Percentiles rank a stretch among this genome's conserved stretches.
phyloP scores from a whole-genome alignment of 495 filamentous ascomycete genomes.

The Cercophora samala region DNA sequence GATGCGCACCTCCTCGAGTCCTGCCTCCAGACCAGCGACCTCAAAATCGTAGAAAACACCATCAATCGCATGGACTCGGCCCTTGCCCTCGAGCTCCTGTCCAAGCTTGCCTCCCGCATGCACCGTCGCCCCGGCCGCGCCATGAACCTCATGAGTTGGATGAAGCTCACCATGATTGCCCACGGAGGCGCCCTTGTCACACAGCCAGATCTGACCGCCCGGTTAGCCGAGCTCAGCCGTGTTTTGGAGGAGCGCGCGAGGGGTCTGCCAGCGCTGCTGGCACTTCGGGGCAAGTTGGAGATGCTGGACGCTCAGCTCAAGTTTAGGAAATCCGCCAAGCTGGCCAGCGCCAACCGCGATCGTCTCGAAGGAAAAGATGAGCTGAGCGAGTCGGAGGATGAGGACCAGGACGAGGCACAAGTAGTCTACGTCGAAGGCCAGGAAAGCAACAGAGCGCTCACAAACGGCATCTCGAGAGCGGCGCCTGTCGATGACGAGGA shows the following conservation, averaged over 20 bases:
- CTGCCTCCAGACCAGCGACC: slow-evolving; percentile 76
- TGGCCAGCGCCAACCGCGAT: slow-evolving; percentile 31
- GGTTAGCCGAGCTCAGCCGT: slow-evolving; percentile 70
- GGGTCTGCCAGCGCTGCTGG: slow-evolving; percentile 73
- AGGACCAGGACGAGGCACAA: slow-evolving; percentile 48
- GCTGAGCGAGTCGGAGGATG: slow-evolving; percentile 77
- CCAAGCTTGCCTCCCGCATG: slow-evolving; percentile 81
- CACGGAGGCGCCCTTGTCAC: slow-evolving; percentile 89
- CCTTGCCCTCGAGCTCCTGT: slow-evolving; percentile 71
- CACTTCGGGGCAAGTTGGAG: slow-evolving; percentile 91
- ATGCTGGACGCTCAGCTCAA: slow-evolving; percentile 85
- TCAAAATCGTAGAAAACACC: slow-evolving; percentile 73
- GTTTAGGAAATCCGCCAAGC: slow-evolving; percentile 62
- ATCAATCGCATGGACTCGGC: slow-evolving; percentile 85
- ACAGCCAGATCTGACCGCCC: slow-evolving; percentile 72
- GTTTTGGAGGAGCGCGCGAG: slow-evolving; percentile 83
- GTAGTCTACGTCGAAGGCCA: slow-evolving; percentile 88
- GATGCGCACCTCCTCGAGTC: slow-evolving; percentile 84
- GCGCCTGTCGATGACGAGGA: slow-evolving; percentile 28
- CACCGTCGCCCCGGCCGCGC: slow-evolving; percentile 84
- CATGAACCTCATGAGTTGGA: slow-evolving; percentile 89
- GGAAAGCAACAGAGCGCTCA: slow-evolving; percentile 45
- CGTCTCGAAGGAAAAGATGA: slow-evolving; percentile 57
- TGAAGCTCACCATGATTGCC: slow-evolving; percentile 91
- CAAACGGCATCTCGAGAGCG: slow-evolving; percentile 31